Evolutionary conservation across 164 flowering plant genomes (phyloP).

Genomic region (Annona cherimola): DNA sequence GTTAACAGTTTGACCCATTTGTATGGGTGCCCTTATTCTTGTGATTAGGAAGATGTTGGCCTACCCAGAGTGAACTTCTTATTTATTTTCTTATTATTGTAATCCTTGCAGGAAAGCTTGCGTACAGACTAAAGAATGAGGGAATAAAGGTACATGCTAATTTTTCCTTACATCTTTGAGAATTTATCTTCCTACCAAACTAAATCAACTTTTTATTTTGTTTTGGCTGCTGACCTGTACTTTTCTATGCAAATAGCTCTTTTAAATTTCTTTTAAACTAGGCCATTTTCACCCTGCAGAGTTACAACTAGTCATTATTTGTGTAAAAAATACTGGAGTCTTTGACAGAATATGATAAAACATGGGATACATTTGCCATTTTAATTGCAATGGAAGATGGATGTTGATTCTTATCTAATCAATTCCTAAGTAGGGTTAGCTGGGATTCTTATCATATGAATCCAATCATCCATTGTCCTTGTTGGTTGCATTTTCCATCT

Average conservation of each 20-base stretch:
- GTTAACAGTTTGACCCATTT: too few relatives aligned
- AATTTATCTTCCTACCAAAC: neutral
- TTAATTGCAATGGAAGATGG: too few relatives aligned
- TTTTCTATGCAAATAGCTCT: neutral
- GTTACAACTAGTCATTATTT: too few relatives aligned
- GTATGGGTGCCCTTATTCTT: too few relatives aligned
- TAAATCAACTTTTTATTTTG: neutral
- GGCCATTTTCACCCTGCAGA: too few relatives aligned
- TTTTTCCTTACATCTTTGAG: neutral
- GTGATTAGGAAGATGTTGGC: too few relatives aligned
- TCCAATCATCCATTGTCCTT: neutral
- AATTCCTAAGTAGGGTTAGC: too few relatives aligned
- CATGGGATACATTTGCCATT: neutral
- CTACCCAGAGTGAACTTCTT: neutral
- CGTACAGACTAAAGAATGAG: slow-evolving; percentile 79
- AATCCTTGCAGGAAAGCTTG: slow-evolving; percentile 77
- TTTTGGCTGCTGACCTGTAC: neutral
- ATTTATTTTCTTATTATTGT: slow-evolving; percentile 6
- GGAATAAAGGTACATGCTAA: slow-evolving; percentile 63
- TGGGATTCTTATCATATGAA: too few relatives aligned
- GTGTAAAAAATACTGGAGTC: neutral
- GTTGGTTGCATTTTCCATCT: neutral
- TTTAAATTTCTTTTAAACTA: too few relatives aligned
- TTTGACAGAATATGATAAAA: neutral
- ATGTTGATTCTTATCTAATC: too few relatives aligned